phyloP scores from a whole-genome alignment of 1,284 basidiomycete genomes.

The Austropuccinia psidii region DNA sequence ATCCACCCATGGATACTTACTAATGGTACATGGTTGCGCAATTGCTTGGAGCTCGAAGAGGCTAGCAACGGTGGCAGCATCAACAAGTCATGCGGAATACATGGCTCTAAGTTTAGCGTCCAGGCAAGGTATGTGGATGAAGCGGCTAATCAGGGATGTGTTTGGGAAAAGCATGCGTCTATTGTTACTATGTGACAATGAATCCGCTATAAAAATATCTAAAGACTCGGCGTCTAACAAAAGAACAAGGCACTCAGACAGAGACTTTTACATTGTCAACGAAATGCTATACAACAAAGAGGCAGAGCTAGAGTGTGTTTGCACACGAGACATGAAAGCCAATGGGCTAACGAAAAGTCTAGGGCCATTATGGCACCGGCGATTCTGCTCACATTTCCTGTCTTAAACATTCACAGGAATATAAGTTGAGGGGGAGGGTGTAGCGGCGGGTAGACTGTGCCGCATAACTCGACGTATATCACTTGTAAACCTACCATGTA shows the following conservation, averaged over 20 bases:
- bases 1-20: background rate
- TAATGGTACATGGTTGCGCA: background rate
- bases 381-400: no score
- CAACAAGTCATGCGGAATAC: constrained; percentile 11
- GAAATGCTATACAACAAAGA: no score
- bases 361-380: no score
- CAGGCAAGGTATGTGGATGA: background rate
- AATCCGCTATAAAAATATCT: background rate
- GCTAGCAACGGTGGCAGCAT: background rate
- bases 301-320: no score
- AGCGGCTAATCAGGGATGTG: background rate
- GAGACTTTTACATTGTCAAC: constrained; percentile 11
- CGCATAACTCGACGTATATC: no score
- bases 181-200: background rate
- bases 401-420: no score
- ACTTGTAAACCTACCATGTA: no score
- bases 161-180: background rate
- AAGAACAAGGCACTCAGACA: background rate
- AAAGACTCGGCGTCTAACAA: background rate
- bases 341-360: no score
- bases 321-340: no score
- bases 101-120: background rate
- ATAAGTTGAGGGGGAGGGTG: no score
- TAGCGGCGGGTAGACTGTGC: no score
- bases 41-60: background rate